phyloP scores from a whole-genome alignment of 345 rosid species.

The Rhodamnia rubescens region DNA sequence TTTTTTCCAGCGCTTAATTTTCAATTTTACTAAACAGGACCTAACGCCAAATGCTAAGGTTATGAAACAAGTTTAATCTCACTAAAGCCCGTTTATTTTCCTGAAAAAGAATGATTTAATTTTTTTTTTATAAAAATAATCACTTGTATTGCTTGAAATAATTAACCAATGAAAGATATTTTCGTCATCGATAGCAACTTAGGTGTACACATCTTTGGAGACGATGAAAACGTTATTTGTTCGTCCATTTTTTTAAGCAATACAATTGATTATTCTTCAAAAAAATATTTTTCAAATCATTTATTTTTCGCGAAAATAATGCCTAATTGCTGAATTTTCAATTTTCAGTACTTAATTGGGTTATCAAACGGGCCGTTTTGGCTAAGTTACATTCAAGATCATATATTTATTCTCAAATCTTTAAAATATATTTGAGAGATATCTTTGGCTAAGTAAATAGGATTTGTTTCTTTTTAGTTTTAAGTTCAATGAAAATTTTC shows the following conservation, averaged over 20 bases:
- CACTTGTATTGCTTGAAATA: too few relatives aligned
- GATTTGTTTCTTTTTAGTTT: neutral
- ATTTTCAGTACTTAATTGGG: neutral
- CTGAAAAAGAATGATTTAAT: too few relatives aligned
- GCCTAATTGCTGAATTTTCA: neutral
- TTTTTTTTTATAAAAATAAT: too few relatives aligned
- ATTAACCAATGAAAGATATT: too few relatives aligned
- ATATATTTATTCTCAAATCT: neutral
- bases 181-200: too few relatives aligned
- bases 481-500: neutral
- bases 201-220: too few relatives aligned
- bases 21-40: neutral
- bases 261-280: too few relatives aligned
- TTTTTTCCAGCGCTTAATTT: neutral
- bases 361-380: neutral
- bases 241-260: too few relatives aligned
- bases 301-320: too few relatives aligned
- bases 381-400: neutral
- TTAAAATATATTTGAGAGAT: neutral
- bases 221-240: too few relatives aligned
- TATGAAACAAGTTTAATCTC: neutral
- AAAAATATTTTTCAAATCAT: too few relatives aligned
- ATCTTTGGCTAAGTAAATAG: accelerated
- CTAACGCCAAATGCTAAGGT: neutral
- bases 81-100: too few relatives aligned